Percentiles rank a stretch among this genome's conserved stretches.
Evolutionary conservation across 257 asterid genomes (phyloP).

Genomic region (Jasminum sambac): DNA sequence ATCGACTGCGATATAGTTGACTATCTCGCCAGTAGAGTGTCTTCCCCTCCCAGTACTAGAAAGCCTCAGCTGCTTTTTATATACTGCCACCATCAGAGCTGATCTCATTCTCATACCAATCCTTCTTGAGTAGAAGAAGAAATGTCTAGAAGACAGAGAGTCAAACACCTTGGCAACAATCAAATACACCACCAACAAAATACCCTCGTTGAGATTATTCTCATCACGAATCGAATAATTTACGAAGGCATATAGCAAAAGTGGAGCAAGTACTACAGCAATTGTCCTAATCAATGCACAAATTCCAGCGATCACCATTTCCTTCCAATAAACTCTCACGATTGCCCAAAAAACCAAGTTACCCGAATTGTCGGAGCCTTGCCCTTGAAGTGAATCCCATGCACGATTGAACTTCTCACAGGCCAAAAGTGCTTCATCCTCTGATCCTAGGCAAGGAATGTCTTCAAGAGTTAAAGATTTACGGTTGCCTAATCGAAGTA

Average conservation of each 20-base stretch:
- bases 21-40: slow-evolving; percentile 72
- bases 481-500: slow-evolving; percentile 52
- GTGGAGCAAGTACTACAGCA: slow-evolving; percentile 48
- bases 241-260: slow-evolving; percentile 65
- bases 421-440: slow-evolving; percentile 57
- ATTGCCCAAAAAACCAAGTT: slow-evolving; percentile 41
- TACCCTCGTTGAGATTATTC: slow-evolving; percentile 36
- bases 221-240: slow-evolving; percentile 38
- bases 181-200: slow-evolving; percentile 46
- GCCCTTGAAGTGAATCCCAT: slow-evolving; percentile 40
- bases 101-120: slow-evolving; percentile 75
- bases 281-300: slow-evolving; percentile 40
- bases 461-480: slow-evolving; percentile 50
- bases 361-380: slow-evolving; percentile 15
- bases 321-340: slow-evolving; percentile 50
- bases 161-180: slow-evolving; percentile 52
- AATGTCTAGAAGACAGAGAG: slow-evolving; percentile 56
- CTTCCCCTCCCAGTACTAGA: slow-evolving; percentile 53
- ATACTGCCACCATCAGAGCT: slow-evolving; percentile 66
- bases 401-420: slow-evolving; percentile 41
- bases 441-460: slow-evolving; percentile 53
- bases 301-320: slow-evolving; percentile 40
- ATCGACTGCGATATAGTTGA: slow-evolving; percentile 72
- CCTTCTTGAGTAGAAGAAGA: slow-evolving; percentile 56
- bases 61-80: slow-evolving; percentile 61